A percentile compares a stretch with the other conserved stretches of the same genome.
These are phyloP conservation scores for Coemansia sp. DNA, from an alignment of 192 early-diverging fungal genomes.

Conservation along the genomic window DNA sequence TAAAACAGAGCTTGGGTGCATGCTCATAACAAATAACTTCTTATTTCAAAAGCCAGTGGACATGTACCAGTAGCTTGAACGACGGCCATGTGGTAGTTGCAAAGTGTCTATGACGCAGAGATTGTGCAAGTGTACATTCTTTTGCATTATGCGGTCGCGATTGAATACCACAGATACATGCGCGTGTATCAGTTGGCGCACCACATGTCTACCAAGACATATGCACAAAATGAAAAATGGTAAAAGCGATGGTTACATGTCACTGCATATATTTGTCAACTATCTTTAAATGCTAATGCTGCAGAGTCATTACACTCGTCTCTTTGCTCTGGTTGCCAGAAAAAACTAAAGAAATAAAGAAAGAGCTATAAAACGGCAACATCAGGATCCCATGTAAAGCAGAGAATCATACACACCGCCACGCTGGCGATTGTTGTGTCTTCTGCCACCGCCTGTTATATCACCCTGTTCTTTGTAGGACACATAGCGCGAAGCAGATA, in stretches of 20 bases:
- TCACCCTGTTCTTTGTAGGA: constrained; percentile 40
- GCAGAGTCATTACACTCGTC: no score
- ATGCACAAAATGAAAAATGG: no score
- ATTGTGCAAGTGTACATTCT: no score
- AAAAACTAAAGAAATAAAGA: background rate
- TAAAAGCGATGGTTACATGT: no score
- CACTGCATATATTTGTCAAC: no score
- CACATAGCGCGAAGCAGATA: constrained; percentile 40
- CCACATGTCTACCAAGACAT: background rate
- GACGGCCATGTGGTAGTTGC: background rate
- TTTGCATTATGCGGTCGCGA: no score
- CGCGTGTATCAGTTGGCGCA: background rate
- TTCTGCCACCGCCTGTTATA: constrained; percentile 39
- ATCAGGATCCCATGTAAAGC: constrained; percentile 7
- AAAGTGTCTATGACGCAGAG: background rate
- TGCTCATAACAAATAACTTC: no score
- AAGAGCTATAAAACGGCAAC: background rate
- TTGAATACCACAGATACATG: background rate
- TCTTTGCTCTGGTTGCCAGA: background rate
- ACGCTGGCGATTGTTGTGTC: constrained; percentile 38
- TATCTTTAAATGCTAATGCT: no score
- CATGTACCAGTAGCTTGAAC: no score
- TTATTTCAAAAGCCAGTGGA: no score
- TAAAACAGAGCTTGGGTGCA: background rate
- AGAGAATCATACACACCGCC: constrained; percentile 7